A percentile compares a stretch with the other conserved stretches of the same genome.
Conservation (phyloP, 2,329 filamentous ascomycete genomes). For the Cladosporium velox region DNA sequence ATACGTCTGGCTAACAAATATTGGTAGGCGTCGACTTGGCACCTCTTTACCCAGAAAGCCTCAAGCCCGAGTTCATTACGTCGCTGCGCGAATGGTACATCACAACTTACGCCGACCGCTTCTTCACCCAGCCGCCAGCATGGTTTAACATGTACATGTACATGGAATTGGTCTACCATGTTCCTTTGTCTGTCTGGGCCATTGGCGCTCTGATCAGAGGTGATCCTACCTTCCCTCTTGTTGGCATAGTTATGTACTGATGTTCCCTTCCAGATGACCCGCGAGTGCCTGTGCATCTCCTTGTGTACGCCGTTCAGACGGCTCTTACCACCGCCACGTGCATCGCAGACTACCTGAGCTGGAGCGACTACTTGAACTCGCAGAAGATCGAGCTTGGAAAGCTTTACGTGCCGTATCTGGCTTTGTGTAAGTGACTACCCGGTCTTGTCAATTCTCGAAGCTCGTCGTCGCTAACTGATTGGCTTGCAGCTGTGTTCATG, state of each 20-base stretch:
- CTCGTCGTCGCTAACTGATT: not conserved
- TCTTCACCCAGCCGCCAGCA: slow-evolving; percentile 60
- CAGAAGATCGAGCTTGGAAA: slow-evolving; percentile 54
- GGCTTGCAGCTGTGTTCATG: slow-evolving; percentile 43
- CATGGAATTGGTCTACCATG: slow-evolving; percentile 63
- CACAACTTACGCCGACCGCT: slow-evolving; percentile 62
- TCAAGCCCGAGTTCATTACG: slow-evolving; percentile 54
- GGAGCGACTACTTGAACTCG: slow-evolving; percentile 48
- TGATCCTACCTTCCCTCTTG: slow-evolving; percentile 35
- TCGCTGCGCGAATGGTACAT: slow-evolving; percentile 60
- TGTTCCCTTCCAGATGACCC: slow-evolving; percentile 51
- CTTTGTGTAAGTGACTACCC: slow-evolving; percentile 50
- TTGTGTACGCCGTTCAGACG: slow-evolving; percentile 61
- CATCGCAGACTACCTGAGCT: slow-evolving; percentile 61
- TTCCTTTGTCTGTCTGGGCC: slow-evolving; percentile 63
- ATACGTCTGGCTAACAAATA: slow-evolving; percentile 3
- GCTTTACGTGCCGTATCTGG: slow-evolving; percentile 60
- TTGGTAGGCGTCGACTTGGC: slow-evolving; percentile 61
- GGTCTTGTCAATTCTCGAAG: too few relatives aligned
- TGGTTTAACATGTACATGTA: slow-evolving; percentile 62
- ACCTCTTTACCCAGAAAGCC: slow-evolving; percentile 56
- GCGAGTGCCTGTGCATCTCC: slow-evolving; percentile 59
- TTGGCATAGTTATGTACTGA: not conserved
- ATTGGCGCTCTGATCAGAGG: slow-evolving; percentile 56
- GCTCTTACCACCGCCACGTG: slow-evolving; percentile 65